Base-by-base conservation (phyloP, 768 basidiomycete species). In the Hortiboletus flavorubellus region DNA sequence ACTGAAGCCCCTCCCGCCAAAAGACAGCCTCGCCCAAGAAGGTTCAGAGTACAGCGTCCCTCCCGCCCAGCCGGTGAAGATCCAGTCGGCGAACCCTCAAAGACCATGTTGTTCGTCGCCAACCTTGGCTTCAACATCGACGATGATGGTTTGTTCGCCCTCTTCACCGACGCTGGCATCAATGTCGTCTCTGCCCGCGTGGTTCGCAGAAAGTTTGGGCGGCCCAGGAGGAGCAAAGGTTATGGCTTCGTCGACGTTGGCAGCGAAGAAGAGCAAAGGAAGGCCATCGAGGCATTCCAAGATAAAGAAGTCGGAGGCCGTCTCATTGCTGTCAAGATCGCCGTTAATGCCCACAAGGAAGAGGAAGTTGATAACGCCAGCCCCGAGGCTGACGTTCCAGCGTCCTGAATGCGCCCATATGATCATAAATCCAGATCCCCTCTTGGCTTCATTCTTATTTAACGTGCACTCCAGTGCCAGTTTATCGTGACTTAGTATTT, bases 211-310 rank as follows among this genome's bases (percentile, higher is more conserved):
- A 84, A 86, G 65, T 92, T 83, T 80, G 92, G 91, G 4, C 82
- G 83, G 41, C 87, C 88, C 67, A 83, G 88, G 71, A 89, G 85
- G 73, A 92, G 89, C 81, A 96, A 96, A 75, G 96, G 96, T 53
- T 98, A 95, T 72, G 96, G 93, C 49, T 99, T 99, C 68, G 96
- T 99, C 68, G 95, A 98, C 64, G 92, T 97, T 59, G 92, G 89
- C 58, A 77, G 77, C 62, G 87, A 93, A 73, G 89, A 85, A 64
- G 86, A 94, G 73, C 96, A 99, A 78, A 72, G 86, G 71, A 93
- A 93, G 77, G 96, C 93, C 50, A 88, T 99, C 59, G 84, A 84
- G 53, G 83, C 84, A 61, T 81, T 94, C 59, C 81, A 94, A 64
- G 93, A 91, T 70, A 92, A 91, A 72, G 88, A 96, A 59, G 76